Conservation (phyloP, 306 rosid genomes). For the Fragaria vesca region DNA sequence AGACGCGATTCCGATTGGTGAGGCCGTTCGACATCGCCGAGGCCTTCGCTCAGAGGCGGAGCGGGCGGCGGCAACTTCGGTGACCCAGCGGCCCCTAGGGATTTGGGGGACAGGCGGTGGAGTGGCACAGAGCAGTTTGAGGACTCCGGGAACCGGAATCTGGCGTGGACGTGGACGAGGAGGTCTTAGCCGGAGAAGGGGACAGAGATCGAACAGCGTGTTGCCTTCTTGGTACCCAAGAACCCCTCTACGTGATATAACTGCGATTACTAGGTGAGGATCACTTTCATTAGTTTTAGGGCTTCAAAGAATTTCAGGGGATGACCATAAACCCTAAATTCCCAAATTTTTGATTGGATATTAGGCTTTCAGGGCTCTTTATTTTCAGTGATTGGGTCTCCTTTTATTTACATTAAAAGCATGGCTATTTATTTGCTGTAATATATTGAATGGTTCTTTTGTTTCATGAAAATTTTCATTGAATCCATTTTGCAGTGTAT, state of each 20-base stretch:
- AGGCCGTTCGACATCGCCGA: no score
- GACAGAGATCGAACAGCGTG: constrained; percentile 30
- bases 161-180: constrained; percentile 27
- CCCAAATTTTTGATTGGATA: no score
- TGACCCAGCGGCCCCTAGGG: constrained; percentile 19
- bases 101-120: constrained; percentile 26
- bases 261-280: constrained; percentile 45
- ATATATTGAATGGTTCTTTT: no score
- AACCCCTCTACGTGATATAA: constrained; percentile 69
- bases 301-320: no score
- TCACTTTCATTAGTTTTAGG: neutral
- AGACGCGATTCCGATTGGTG: no score
- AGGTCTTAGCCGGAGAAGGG: constrained; percentile 34
- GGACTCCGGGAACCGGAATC: constrained; percentile 32
- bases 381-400: neutral
- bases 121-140: constrained; percentile 14
- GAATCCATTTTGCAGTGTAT: neutral
- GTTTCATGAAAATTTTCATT: neutral
- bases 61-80: constrained; percentile 13
- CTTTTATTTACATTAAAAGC: no score
- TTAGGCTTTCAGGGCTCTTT: neutral
- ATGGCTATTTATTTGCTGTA: no score
- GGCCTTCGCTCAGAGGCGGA: no score
- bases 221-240: constrained; percentile 88
- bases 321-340: no score